phyloP scores from a whole-genome alignment of 768 basidiomycete genomes.

The Amanita subjunquillea region DNA sequence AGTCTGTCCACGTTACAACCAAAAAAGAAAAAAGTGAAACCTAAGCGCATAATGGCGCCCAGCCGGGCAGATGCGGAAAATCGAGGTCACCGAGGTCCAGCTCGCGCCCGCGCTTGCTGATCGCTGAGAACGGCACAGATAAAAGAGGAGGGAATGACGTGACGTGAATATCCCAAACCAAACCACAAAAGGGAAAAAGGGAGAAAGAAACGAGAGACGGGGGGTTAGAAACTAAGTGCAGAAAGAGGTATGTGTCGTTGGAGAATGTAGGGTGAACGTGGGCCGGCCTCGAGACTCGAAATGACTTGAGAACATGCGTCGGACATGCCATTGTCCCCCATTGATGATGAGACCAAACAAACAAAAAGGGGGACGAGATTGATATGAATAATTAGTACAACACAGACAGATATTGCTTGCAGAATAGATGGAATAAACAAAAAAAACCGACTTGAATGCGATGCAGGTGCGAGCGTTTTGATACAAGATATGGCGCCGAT shows the following conservation, averaged over 20 bases:
- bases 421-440: constrained; percentile 6
- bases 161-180: neutral
- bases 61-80: too few species aligned
- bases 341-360: neutral
- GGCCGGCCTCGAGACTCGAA: too few species aligned
- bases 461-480: neutral
- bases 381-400: constrained; percentile 3
- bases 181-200: too few species aligned
- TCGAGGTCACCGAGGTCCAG: neutral
- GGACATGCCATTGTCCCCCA: neutral
- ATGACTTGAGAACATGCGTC: too few species aligned
- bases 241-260: too few species aligned
- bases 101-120: neutral
- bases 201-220: too few species aligned
- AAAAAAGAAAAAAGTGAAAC: too few species aligned
- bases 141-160: neutral
- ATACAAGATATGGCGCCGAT: neutral
- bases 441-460: neutral
- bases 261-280: too few species aligned
- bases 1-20: too few species aligned
- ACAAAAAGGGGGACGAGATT: neutral
- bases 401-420: constrained; percentile 5
- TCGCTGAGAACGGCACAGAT: neutral
- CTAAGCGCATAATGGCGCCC: too few species aligned
- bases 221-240: too few species aligned